phyloP scores from a whole-genome alignment of 192 early-diverging fungal genomes.

The Umbelopsis vinacea region DNA sequence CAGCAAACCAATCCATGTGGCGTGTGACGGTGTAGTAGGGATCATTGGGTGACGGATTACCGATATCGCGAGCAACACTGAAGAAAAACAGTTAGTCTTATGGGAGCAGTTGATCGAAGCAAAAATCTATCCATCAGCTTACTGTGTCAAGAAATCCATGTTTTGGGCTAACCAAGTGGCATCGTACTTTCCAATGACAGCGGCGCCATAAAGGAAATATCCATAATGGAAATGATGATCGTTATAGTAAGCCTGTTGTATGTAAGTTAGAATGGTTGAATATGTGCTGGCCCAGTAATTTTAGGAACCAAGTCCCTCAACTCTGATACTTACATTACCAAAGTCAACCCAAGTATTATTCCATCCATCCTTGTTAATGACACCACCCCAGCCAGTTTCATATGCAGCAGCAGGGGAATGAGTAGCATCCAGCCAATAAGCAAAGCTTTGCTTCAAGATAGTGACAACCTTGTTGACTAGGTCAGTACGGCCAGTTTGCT shows the following conservation, averaged over 20 bases:
- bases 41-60: slow-evolving; percentile 48
- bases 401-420: slow-evolving; percentile 28
- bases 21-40: slow-evolving; percentile 52
- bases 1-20: slow-evolving; percentile 57
- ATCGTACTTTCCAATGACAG: slow-evolving; percentile 52
- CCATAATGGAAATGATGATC: slow-evolving; percentile 69
- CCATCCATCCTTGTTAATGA: slow-evolving; percentile 44
- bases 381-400: slow-evolving; percentile 54
- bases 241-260: slow-evolving; percentile 46
- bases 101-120: neutral
- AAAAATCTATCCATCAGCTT: neutral
- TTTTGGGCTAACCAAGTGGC: slow-evolving; percentile 37
- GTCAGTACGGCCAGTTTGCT: slow-evolving; percentile 42
- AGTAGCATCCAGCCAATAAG: slow-evolving; percentile 21
- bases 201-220: slow-evolving; percentile 58
- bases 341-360: slow-evolving; percentile 45
- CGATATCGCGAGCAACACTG: slow-evolving; percentile 59
- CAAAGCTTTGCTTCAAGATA: slow-evolving; percentile 22
- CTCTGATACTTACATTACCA: slow-evolving; percentile 46
- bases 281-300: neutral
- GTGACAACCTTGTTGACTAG: slow-evolving; percentile 21
- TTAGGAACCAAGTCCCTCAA: neutral
- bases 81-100: neutral
- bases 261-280: too few relatives aligned
- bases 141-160: slow-evolving; percentile 15